Evolutionary conservation across 345 rosid genomes (phyloP), one percentile per base, ranked within the genome.

Genomic region (Gossypium anomalum): DNA sequence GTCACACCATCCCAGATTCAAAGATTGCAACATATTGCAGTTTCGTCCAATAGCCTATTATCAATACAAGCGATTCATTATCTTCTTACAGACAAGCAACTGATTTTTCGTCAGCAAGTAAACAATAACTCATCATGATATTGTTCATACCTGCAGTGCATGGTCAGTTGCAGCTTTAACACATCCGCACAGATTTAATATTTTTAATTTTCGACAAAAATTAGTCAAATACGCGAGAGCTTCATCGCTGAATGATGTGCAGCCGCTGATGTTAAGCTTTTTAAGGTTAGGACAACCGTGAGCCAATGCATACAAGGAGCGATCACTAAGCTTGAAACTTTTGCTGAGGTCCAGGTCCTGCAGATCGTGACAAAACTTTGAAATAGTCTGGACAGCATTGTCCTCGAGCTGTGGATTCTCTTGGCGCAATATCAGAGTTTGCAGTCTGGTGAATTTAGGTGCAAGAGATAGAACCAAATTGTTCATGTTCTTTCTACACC

Each of bases 1-100:
- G 72, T 95, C 99, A 64, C 98, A 95, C 99, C 99, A 95, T 67
- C 99, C 99, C 56, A 95, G 88, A 81, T 88, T 95, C 60, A 95
- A 75, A 52, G 86, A 83, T 76, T 90, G 97, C 84, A 95, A 45
- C 80, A 86, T 82, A 27, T 65, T 86, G 71, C 97, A 93, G 87
- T 93, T 86, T 49, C 74, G 83, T 52, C 98, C 99, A 80, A 95
- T 88, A 48, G 96, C 97, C 99, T 95, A 58, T 51, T 15, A 29
- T 52, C 23, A 4, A 51, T 65, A 2, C 63, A 56, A 53, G 34
- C 14, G 62, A 17, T 49, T 76, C 15, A 70, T 57, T 2, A 57
- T 57, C 25, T 22, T 57, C 20, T 56, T 19, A 20, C 27, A 20
- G 60, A 19, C 45, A 51, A 52, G 25, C 14, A 68, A 17, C 51